A percentile compares a stretch with the other conserved stretches of the same genome.
These are phyloP conservation scores for Ganoderma leucocontextum DNA, from an alignment of 1,284 basidiomycete species.

Conservation along the genomic window DNA sequence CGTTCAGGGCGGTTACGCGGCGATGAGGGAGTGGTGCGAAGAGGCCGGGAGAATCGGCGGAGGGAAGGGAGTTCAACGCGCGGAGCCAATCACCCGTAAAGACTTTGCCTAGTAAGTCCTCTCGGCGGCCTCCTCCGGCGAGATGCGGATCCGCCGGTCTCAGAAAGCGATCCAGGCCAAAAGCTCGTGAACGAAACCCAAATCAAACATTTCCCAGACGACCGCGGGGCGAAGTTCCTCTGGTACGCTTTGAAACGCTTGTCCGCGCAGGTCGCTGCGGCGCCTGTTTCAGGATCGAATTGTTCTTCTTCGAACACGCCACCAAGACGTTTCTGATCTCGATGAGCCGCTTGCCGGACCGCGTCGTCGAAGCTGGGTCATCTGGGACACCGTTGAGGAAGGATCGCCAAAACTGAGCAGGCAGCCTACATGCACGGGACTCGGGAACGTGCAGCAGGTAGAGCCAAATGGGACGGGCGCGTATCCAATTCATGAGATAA, in stretches of 20 bases:
- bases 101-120: neutral
- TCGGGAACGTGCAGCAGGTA: no score
- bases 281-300: no score
- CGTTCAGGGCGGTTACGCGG: neutral
- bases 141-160: neutral
- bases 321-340: no score
- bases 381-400: no score
- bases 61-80: neutral
- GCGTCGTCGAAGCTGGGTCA: no score
- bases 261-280: neutral
- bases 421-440: no score
- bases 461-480: no score
- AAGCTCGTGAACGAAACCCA: slow-evolving; percentile 22
- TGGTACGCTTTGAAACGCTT: neutral
- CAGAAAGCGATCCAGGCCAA: slow-evolving; percentile 13
- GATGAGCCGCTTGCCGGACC: no score
- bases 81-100: neutral
- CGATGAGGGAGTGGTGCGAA: neutral
- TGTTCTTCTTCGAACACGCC: no score
- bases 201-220: slow-evolving; percentile 20
- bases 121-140: neutral
- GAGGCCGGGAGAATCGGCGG: neutral
- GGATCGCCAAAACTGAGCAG: no score
- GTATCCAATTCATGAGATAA: no score
- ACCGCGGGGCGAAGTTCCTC: neutral